These are phyloP conservation scores for Hyaloperonospora brassicae DNA, from an alignment of 352 stramenopile species.

Conservation along the genomic window DNA sequence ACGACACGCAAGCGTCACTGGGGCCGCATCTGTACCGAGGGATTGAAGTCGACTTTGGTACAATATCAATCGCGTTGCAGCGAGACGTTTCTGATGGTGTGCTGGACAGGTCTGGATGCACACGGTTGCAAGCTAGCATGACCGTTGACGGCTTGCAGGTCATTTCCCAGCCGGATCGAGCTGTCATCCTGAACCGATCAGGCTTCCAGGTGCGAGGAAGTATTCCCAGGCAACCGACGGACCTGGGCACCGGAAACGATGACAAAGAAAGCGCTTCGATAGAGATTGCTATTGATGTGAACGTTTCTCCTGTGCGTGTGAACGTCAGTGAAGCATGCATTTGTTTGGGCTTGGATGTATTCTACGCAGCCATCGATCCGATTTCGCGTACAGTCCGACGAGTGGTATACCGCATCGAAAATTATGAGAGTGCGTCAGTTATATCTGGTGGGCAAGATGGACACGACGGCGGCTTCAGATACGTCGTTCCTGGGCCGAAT, in stretches of 20 bases:
- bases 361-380: conserved; percentile 26
- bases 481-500: too few relatives aligned
- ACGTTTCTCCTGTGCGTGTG: conserved; percentile 32
- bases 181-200: conserved; percentile 30
- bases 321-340: conserved; percentile 42
- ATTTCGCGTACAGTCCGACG: conserved; percentile 23
- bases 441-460: neutral
- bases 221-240: conserved; percentile 7
- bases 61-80: conserved; percentile 24
- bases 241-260: conserved; percentile 1
- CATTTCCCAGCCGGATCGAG: conserved; percentile 24
- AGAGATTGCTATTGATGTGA: conserved; percentile 5
- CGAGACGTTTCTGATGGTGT: conserved; percentile 13
- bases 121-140: conserved; percentile 15
- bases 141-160: conserved; percentile 26
- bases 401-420: conserved; percentile 20
- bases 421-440: conserved; percentile 10
- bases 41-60: conserved; percentile 46
- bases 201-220: conserved; percentile 28
- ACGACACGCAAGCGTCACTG: conserved; percentile 15
- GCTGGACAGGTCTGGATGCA: neutral
- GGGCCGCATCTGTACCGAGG: conserved; percentile 23
- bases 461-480: conserved; percentile 1
- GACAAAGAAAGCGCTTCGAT: conserved; percentile 3
- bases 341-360: conserved; percentile 31